Evolutionary conservation across 73 alveolate genomes (phyloP), one percentile per base, ranked within the genome.

Genomic region (Paramecium pentaurelia): DNA sequence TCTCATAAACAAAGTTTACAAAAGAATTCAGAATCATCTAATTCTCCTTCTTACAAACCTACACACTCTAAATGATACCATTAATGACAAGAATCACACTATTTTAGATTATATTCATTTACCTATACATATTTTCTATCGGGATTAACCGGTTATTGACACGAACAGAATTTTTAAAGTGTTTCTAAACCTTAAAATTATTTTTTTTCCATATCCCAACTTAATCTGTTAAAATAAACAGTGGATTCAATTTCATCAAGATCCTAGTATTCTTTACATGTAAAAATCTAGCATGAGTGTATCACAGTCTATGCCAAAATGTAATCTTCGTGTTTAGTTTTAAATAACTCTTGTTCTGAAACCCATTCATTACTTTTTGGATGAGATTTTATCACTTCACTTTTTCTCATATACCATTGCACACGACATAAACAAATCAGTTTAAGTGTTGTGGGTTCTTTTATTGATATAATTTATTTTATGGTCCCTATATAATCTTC

Each of bases 81-180:
- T 37, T 75, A 10, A 22, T 38, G 60, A 38, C 88, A 75, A 30
- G 18, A 16, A 38, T 75, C 88, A 16, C 88, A 75, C 60, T 75
- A 75, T 4, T 32, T 22, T 32, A 28, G 49, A 32, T 54, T 22
- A 14, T 54, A 34, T 28, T 28, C 30, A 64, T 64, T 12, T 64
- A 64, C 84, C 28, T 64, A 34, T 20, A 75, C 60, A 75, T 75
- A 75, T 38, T 75, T 42, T 16, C 60, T 42, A 42, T 75, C 88
- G 30, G 88, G 88, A 42, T 75, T 75, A 16, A 75, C 58, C 38
- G 88, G 88, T 75, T 75, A 28, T 22, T 75, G 58, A 42, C 88
- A 75, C 1, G 60, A 42, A 20, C 88, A 75, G 14, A 38, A 75
- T 75, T 36, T 36, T 75, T 75, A 36, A 38, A 75, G 42, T 38